A percentile compares a stretch with the other conserved stretches of the same genome.
These are phyloP conservation scores for Fusarium armeniacum DNA, from an alignment of 2,329 filamentous ascomycete genomes.

Conservation along the genomic window DNA sequence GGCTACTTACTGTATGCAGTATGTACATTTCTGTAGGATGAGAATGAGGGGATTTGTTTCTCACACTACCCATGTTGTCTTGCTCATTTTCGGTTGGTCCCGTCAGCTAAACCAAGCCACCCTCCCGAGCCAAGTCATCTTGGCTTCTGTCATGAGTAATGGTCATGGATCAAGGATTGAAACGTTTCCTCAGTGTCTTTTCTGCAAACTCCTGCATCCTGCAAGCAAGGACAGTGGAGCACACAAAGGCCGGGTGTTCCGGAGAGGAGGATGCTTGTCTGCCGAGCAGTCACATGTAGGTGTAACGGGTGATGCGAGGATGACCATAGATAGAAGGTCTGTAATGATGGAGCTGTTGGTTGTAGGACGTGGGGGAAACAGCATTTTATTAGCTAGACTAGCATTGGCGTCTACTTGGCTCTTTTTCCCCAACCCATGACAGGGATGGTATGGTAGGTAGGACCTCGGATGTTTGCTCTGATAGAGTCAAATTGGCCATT, in stretches of 20 bases:
- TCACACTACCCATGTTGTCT: background rate
- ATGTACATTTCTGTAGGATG: background rate
- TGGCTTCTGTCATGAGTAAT: constrained; percentile 5
- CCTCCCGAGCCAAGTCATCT: background rate
- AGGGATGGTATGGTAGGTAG: constrained; percentile 10
- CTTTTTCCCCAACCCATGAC: constrained; percentile 16
- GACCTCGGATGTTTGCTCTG: background rate
- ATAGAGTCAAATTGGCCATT: background rate
- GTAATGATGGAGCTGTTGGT: background rate
- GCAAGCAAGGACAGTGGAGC: background rate
- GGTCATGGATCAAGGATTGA: constrained; percentile 12
- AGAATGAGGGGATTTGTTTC: background rate
- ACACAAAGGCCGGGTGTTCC: constrained; percentile 20
- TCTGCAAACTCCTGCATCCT: constrained; percentile 6
- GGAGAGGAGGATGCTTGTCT: constrained; percentile 2
- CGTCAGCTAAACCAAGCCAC: constrained; percentile 5
- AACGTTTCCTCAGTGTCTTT: constrained; percentile 8
- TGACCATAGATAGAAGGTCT: constrained; percentile 37
- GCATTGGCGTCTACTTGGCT: constrained; percentile 8
- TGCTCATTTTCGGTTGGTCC: constrained; percentile 16
- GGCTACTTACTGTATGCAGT: background rate
- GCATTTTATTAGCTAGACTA: background rate
- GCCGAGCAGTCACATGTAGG: constrained; percentile 27
- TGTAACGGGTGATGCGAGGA: constrained; percentile 11
- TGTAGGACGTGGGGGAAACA: constrained; percentile 5